A percentile compares a stretch with the other conserved stretches of the same genome.
These are phyloP conservation scores for Nakaseomyces uthaithaninus DNA, from an alignment of 1,139 yeast species.

Conservation along the genomic window DNA sequence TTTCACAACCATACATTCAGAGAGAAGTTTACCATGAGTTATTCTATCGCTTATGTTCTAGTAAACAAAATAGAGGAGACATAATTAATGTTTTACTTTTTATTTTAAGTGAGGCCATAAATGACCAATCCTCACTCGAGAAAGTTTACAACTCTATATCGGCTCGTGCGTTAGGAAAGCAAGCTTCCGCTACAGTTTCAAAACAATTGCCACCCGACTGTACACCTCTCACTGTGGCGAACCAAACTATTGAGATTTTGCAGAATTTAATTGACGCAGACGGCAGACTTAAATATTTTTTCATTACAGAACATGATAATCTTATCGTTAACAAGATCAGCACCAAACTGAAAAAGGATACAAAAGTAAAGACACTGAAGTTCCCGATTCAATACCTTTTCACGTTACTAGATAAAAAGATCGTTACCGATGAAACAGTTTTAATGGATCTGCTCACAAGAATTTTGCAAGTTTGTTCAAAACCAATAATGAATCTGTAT, in stretches of 20 bases:
- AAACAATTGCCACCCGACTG: slow-evolving; percentile 50
- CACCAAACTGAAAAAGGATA: slow-evolving; percentile 33
- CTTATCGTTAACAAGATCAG: slow-evolving; percentile 40
- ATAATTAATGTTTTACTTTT: slow-evolving; percentile 62
- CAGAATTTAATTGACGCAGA: slow-evolving; percentile 66
- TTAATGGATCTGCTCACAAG: slow-evolving; percentile 72
- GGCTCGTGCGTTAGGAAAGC: slow-evolving; percentile 30
- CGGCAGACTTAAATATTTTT: slow-evolving; percentile 62
- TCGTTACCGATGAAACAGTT: slow-evolving; percentile 63
- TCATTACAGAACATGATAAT: slow-evolving; percentile 74
- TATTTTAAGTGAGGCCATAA: slow-evolving; percentile 66
- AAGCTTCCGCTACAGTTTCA: slow-evolving; percentile 17
- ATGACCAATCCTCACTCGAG: slow-evolving; percentile 54
- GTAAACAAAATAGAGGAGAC: slow-evolving; percentile 72
- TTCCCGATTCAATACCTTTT: slow-evolving; percentile 70
- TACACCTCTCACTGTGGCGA: slow-evolving; percentile 63
- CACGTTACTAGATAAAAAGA: slow-evolving; percentile 50
- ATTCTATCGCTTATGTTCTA: slow-evolving; percentile 59
- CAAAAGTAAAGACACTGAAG: slow-evolving; percentile 40
- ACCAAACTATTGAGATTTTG: slow-evolving; percentile 69
- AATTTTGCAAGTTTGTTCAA: slow-evolving; percentile 66
- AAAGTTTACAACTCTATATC: slow-evolving; percentile 55
- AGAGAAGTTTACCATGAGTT: slow-evolving; percentile 62
- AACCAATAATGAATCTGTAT: slow-evolving; percentile 53
- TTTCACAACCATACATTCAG: slow-evolving; percentile 61